Conservation (phyloP, 768 basidiomycete species). For the Panaeolus cyanescens region DNA sequence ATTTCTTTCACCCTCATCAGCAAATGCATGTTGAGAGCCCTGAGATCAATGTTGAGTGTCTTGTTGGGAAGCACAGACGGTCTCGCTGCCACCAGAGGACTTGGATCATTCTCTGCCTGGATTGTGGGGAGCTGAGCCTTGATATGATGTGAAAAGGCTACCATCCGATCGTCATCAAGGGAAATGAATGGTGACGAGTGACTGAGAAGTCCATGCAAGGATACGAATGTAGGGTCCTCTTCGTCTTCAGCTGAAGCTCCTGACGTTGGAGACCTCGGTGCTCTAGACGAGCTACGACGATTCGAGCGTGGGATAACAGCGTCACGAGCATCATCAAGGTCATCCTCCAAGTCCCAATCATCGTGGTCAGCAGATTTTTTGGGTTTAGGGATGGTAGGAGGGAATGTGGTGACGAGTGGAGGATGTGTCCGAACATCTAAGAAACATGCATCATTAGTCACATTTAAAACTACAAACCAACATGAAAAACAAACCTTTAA, state of each 20-base stretch:
- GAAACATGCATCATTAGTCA: slow-evolving; percentile 1
- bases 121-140: slow-evolving; percentile 26
- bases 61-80: slow-evolving; percentile 46
- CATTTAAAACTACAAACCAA: background rate
- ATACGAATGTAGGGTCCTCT: slow-evolving; percentile 25
- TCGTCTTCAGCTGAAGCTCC: slow-evolving; percentile 11
- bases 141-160: slow-evolving; percentile 43
- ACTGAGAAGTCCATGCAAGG: slow-evolving; percentile 35
- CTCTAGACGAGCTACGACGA: slow-evolving; percentile 20
- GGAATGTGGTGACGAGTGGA: slow-evolving; percentile 62
- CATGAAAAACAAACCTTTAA: slow-evolving; percentile 48
- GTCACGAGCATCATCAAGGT: slow-evolving; percentile 39
- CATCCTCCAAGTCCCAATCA: slow-evolving; percentile 23
- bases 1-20: slow-evolving; percentile 61
- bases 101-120: background rate
- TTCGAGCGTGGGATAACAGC: slow-evolving; percentile 32
- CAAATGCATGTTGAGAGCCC: slow-evolving; percentile 65
- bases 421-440: slow-evolving; percentile 69
- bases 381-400: slow-evolving; percentile 33
- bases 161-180: slow-evolving; percentile 44
- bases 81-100: background rate
- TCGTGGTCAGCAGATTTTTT: slow-evolving; percentile 13
- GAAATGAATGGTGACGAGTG: slow-evolving; percentile 47
- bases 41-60: slow-evolving; percentile 55
- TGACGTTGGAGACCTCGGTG: slow-evolving; percentile 15